Evolutionary conservation across 2,329 filamentous ascomycete genomes (phyloP).

Genomic region (Amesomyces nigricolor): DNA sequence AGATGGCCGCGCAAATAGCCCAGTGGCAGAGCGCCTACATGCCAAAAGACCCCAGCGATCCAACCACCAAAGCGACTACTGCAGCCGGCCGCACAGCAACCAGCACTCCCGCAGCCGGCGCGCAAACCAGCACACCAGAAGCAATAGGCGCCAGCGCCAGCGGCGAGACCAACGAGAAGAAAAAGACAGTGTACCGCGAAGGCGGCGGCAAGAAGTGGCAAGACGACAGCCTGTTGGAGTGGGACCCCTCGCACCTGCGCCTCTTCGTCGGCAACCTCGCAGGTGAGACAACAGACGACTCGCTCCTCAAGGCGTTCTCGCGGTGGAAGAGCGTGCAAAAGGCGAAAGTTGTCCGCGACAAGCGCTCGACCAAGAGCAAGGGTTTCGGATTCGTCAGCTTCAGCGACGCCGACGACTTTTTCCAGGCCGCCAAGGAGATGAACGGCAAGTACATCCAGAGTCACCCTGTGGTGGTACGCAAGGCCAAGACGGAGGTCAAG

Average conservation of each 20-base stretch:
- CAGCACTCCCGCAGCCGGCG: conserved; percentile 25
- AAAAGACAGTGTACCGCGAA: conserved; percentile 81
- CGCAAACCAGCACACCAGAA: conserved; percentile 4
- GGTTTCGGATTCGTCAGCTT: conserved; percentile 97
- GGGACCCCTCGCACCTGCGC: conserved; percentile 91
- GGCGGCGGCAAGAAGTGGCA: conserved; percentile 93
- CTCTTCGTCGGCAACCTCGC: conserved; percentile 96
- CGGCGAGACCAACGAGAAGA: conserved; percentile 48
- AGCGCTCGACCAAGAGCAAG: conserved; percentile 91
- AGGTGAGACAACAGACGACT: conserved; percentile 95
- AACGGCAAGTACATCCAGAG: conserved; percentile 98
- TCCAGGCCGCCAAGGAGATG: conserved; percentile 95
- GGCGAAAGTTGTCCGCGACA: conserved; percentile 89
- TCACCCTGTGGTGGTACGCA: conserved; percentile 81
- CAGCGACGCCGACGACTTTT: conserved; percentile 91
- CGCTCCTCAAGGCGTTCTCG: conserved; percentile 86
- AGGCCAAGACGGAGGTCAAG: conserved; percentile 88
- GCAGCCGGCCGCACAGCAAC: conserved; percentile 27
- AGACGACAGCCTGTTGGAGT: conserved; percentile 82
- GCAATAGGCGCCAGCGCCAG: conserved; percentile 33
- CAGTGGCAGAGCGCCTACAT: conserved; percentile 92
- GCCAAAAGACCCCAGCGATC: conserved; percentile 49
- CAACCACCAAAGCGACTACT: conserved; percentile 20
- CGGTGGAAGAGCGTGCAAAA: conserved; percentile 86
- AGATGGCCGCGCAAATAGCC: conserved; percentile 85